A percentile compares a stretch with the other conserved stretches of the same genome.
Evolutionary conservation across 257 asterid species (phyloP).

Genomic region (Jacaranda mimosifolia): DNA sequence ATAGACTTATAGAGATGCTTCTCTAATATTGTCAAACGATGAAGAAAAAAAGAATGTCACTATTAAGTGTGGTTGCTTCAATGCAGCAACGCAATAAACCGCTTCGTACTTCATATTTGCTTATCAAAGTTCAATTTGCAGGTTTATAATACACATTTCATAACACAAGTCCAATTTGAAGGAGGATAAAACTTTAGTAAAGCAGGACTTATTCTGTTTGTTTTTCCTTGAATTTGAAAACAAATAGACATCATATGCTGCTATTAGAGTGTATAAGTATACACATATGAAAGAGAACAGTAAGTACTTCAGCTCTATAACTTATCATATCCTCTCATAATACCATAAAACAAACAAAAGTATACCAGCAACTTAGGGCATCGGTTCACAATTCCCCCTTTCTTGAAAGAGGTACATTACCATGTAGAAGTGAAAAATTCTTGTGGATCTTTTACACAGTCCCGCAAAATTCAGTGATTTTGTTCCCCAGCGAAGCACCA

Average conservation of each 20-base stretch:
- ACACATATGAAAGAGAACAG: not conserved
- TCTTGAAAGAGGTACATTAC: not conserved
- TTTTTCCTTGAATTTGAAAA: not conserved
- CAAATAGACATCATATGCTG: not conserved
- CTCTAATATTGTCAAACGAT: not conserved
- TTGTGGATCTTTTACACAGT: too few relatives aligned
- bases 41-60: not conserved
- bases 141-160: not conserved
- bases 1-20: too few relatives aligned
- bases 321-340: not conserved
- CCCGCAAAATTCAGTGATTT: not conserved
- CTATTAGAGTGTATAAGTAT: not conserved
- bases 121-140: constrained; percentile 3
- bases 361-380: not conserved
- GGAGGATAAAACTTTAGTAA: not conserved
- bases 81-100: not conserved
- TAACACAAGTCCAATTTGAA: constrained; percentile 10
- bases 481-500: constrained; percentile 23
- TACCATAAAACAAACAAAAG: not conserved
- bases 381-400: not conserved
- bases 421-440: not conserved
- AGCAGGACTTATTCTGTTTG: not conserved
- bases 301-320: not conserved
- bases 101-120: not conserved
- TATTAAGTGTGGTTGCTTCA: not conserved